Evolutionary conservation across 768 basidiomycete genomes (phyloP).

Genomic region (Polyporus arcularius): DNA sequence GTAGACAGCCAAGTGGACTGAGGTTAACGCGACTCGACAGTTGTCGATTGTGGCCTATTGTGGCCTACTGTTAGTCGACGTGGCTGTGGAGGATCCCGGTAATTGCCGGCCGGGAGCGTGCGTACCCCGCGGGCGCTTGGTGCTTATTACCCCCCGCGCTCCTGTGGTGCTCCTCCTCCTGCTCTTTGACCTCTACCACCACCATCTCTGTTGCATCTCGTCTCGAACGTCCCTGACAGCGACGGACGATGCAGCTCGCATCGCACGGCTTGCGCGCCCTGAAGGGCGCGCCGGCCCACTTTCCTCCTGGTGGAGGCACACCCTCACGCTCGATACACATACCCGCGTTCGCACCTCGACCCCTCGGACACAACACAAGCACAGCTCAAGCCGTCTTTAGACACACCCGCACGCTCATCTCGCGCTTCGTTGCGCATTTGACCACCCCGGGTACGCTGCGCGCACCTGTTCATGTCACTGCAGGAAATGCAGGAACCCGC

Average conservation of each 20-base stretch:
- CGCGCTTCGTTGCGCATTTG: slow-evolving; percentile 56
- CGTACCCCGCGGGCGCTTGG: too few species aligned
- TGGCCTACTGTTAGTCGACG: too few species aligned
- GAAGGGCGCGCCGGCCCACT: slow-evolving; percentile 23
- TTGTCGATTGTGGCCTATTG: too few species aligned
- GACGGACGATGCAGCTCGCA: slow-evolving; percentile 33
- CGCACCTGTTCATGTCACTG: slow-evolving; percentile 32
- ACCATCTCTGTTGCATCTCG: neutral
- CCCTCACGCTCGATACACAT: slow-evolving; percentile 46
- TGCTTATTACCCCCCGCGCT: too few species aligned
- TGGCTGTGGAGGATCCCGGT: too few species aligned
- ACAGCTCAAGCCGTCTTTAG: slow-evolving; percentile 49
- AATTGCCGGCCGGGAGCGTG: too few species aligned
- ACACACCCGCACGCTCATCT: slow-evolving; percentile 55
- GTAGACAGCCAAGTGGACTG: too few species aligned
- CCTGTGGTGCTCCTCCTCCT: too few species aligned
- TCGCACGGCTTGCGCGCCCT: slow-evolving; percentile 31
- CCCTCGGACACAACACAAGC: slow-evolving; percentile 29
- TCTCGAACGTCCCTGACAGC: neutral
- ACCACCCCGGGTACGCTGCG: slow-evolving; percentile 51
- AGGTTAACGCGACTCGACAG: too few species aligned
- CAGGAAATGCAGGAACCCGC: slow-evolving; percentile 25
- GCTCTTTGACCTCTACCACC: slow-evolving; percentile 11
- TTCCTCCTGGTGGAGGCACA: slow-evolving; percentile 22
- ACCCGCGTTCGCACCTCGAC: slow-evolving; percentile 40